phyloP scores from a whole-genome alignment of 257 asterid genomes.

The Galeopsis tetrahit region DNA sequence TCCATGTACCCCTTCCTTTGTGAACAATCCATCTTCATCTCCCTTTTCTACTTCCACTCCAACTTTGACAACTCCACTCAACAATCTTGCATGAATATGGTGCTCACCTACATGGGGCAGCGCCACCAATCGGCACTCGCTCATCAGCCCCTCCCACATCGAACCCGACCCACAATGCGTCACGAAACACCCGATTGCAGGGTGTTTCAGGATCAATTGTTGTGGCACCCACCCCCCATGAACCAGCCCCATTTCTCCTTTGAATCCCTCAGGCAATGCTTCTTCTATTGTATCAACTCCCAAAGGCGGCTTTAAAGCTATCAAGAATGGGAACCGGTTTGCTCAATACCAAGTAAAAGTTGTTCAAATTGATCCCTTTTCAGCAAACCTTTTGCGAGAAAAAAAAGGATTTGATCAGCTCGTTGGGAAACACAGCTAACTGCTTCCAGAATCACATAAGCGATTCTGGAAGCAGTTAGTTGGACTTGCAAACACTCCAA shows the following conservation, averaged over 20 bases:
- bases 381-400: no score
- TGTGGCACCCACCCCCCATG: conserved; percentile 47
- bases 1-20: conserved; percentile 36
- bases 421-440: no score
- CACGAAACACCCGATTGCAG: conserved; percentile 42
- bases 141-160: conserved; percentile 44
- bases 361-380: conserved; percentile 34
- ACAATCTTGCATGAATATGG: conserved; percentile 33
- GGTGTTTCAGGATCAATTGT: conserved; percentile 35
- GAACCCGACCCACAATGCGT: conserved; percentile 49
- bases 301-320: conserved; percentile 37
- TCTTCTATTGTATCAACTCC: conserved; percentile 36
- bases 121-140: conserved; percentile 47
- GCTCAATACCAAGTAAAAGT: conserved; percentile 39
- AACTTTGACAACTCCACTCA: conserved; percentile 36
- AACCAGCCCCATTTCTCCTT: conserved; percentile 34
- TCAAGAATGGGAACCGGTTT: conserved; percentile 40
- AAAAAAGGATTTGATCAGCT: no score
- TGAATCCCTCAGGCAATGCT: conserved; percentile 40
- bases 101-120: conserved; percentile 34
- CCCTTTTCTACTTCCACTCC: conserved; percentile 44
- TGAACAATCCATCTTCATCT: conserved; percentile 47
- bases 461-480: no score
- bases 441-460: no score
- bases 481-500: no score